Base-by-base conservation (phyloP, 192 early-diverging fungal genomes). In the Mortierella claussenii region DNA sequence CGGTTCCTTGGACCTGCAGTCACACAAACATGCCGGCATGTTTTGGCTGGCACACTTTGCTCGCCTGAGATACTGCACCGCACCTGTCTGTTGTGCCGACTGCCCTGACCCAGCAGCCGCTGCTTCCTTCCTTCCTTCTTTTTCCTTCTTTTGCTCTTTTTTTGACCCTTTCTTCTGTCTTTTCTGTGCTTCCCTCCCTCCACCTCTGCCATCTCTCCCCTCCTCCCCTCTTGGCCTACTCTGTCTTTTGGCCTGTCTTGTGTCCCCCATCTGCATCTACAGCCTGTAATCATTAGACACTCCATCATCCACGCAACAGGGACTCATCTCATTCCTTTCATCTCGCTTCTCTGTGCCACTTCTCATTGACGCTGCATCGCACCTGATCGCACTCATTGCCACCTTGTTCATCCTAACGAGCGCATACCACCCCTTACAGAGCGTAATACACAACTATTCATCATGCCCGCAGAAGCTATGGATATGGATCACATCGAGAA, bases 391-490 rank as follows among this genome's bases (percentile, higher is more conserved):
- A n/a, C n/a, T n/a, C n/a, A n/a, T n/a, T n/a, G n/a, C n/a, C n/a
- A n/a, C n/a, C n/a, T n/a, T n/a, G n/a, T n/a, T n/a, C n/a, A n/a
- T n/a, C n/a, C n/a, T n/a, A n/a, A n/a, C n/a, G n/a, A n/a, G n/a
- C n/a, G n/a, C n/a, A n/a, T n/a, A n/a, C n/a, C n/a, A n/a, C n/a
- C n/a, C n/a, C n/a, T n/a, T n/a, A n/a, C n/a, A n/a, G n/a, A n/a
- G n/a, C n/a, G n/a, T n/a, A n/a, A n/a, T n/a, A n/a, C n/a, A n/a
- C n/a, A n/a, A n/a, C n/a, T n/a, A 55, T 17, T 31, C 56, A 56
- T 12, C 44, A 76, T 76, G 73, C 73, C 73, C n/a, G 73, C 73
- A 60, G 73, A 76, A 67, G 65, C 73, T 8, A 76, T 76, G 73
- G 65, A 76, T 61, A 54, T 76, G 9, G 73, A 76, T 61, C 64